Evolutionary conservation across 176 grass and related monocot genomes (phyloP), one percentile per base, ranked within the genome.

Genomic region (Oryza punctata): DNA sequence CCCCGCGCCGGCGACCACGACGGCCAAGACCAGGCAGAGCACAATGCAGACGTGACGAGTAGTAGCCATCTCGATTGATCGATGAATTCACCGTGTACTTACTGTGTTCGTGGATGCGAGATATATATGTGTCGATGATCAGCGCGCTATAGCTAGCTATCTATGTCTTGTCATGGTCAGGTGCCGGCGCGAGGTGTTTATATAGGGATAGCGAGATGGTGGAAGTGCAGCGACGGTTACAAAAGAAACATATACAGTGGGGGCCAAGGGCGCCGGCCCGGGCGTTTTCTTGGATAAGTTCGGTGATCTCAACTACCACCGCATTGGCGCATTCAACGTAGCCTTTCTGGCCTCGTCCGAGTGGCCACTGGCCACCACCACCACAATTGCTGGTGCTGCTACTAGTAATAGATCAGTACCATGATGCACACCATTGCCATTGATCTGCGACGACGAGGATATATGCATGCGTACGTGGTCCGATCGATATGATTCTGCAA

Each of bases 311-410:
- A 74, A 29, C 67, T 8, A 67, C 19, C 66, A 27, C 66, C 85
- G 69, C 80, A 73, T 46, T 73, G 19, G 5, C 49, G 14, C 52
- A 57, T 57, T 74, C 46, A 18, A 78, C 86, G 73, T 65, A 28
- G 72, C 41, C 25, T 45, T 41, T 33, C 70, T 64, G 47, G 65
- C 74, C 47, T 54, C 47, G 49, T 47, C 61, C 78, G 33, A 82
- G 83, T 86, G 88, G 73, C 73, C 88, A 86, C 83, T 86, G 88
- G 73, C 73, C 88, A 86, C 83, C 74, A 82, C 52, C 52, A 57
- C 14, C 47, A 50, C 44, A 11, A 52, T 6, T 0, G 69, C 81
- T 14, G 29, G 32, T 35, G 23, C 35, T 16, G 41, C 52, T 57
- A 61, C n/a, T 61, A 61, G 21, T 61, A 57, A 57, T 57, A 61